phyloP scores from a whole-genome alignment of 495 filamentous ascomycete species.

The Aspergillus baeticus region DNA sequence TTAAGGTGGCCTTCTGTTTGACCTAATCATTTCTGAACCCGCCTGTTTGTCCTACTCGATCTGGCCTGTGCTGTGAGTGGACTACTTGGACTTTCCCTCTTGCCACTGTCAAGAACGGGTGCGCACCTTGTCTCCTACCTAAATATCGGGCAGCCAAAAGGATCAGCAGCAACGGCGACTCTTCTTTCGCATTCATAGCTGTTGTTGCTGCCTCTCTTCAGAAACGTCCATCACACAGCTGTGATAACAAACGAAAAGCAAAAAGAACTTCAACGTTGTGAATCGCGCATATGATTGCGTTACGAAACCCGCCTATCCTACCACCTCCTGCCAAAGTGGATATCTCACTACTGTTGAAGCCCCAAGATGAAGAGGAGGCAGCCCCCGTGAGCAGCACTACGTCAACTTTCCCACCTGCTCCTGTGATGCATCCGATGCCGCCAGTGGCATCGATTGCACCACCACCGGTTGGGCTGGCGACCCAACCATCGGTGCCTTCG shows the following conservation, averaged over 20 bases:
- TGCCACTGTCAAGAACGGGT: slow-evolving; percentile 5
- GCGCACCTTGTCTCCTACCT: background rate
- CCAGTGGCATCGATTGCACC: slow-evolving; percentile 26
- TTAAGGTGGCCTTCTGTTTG: slow-evolving; percentile 10
- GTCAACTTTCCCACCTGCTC: slow-evolving; percentile 48
- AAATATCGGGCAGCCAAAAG: slow-evolving; percentile 14
- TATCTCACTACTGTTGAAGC: slow-evolving; percentile 81
- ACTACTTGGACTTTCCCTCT: slow-evolving; percentile 3
- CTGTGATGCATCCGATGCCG: slow-evolving; percentile 44
- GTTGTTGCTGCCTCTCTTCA: background rate
- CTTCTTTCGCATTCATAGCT: slow-evolving; percentile 1
- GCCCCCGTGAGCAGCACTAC: slow-evolving; percentile 51
- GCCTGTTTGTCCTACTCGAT: slow-evolving; percentile 5
- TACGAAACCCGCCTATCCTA: slow-evolving; percentile 47
- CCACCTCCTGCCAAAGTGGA: slow-evolving; percentile 72
- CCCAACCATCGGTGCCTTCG: slow-evolving; percentile 28
- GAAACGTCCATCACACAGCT: background rate
- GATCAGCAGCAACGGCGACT: background rate
- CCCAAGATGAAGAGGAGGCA: slow-evolving; percentile 76
- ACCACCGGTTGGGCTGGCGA: slow-evolving; percentile 26
- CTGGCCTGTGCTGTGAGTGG: slow-evolving; percentile 4
- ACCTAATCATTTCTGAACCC: background rate
- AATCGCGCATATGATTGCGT: slow-evolving; percentile 54
- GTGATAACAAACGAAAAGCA: background rate
- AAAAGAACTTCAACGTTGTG: slow-evolving; percentile 10